phyloP scores from a whole-genome alignment of 768 basidiomycete species.

The Pleurotus cornucopiae region DNA sequence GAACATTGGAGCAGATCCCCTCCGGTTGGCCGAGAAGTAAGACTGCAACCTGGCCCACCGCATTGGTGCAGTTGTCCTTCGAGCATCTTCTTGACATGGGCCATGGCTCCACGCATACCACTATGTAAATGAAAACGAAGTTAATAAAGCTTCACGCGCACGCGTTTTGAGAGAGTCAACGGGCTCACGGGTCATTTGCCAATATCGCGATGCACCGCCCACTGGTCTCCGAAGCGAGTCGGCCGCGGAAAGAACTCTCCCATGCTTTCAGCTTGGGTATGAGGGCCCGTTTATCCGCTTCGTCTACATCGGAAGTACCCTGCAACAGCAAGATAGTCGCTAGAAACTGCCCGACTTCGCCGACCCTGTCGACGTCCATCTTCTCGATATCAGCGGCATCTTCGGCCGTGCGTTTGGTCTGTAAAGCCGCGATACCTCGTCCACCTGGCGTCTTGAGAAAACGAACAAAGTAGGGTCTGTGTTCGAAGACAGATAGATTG shows the following conservation, averaged over 20 bases:
- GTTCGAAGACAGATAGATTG: background rate
- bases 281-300: conserved; percentile 26
- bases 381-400: conserved; percentile 13
- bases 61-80: conserved; percentile 26
- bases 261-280: conserved; percentile 28
- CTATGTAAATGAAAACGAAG: conserved; percentile 13
- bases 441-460: conserved; percentile 26
- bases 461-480: conserved; percentile 38
- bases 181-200: conserved; percentile 20
- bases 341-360: conserved; percentile 34
- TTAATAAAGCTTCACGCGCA: background rate
- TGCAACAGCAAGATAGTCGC: conserved; percentile 35
- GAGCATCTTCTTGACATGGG: conserved; percentile 23
- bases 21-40: conserved; percentile 16
- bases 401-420: conserved; percentile 30
- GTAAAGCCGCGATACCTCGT: conserved; percentile 28
- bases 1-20: conserved; percentile 31
- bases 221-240: conserved; percentile 27
- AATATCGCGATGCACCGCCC: conserved; percentile 31
- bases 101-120: conserved; percentile 22
- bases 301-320: conserved; percentile 25
- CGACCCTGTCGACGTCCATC: conserved; percentile 22
- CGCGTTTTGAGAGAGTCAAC: background rate
- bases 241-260: conserved; percentile 22
- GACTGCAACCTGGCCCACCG: conserved; percentile 23